phyloP scores from a whole-genome alignment of 2,329 filamentous ascomycete species.

The Venturia oleaginea region DNA sequence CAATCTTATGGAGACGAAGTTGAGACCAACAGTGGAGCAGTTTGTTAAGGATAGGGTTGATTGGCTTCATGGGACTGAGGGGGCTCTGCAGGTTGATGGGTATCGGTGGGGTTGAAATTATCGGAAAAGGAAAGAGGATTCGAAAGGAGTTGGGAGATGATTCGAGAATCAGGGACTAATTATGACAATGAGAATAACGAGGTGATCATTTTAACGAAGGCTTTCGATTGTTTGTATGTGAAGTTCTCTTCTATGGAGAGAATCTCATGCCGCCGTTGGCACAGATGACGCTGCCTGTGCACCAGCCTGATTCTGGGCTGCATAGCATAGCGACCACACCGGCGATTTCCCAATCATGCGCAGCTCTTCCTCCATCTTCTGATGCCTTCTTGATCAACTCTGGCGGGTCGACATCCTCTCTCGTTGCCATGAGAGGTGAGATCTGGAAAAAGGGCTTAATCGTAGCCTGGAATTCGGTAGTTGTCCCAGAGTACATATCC shows the following conservation, averaged over 20 bases:
- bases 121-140: neutral
- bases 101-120: too few species aligned
- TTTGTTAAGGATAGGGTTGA: conserved; percentile 43
- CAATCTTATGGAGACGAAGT: conserved; percentile 44
- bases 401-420: conserved; percentile 52
- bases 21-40: conserved; percentile 46
- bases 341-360: conserved; percentile 61
- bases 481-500: conserved; percentile 52
- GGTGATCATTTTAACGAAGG: neutral
- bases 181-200: neutral
- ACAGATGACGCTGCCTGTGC: conserved; percentile 69
- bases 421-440: conserved; percentile 54
- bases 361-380: conserved; percentile 43
- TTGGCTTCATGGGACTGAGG: conserved; percentile 33
- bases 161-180: neutral
- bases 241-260: neutral
- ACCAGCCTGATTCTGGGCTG: conserved; percentile 62
- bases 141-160: neutral
- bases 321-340: conserved; percentile 71
- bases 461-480: conserved; percentile 48
- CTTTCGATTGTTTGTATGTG: neutral
- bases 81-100: neutral
- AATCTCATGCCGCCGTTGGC: conserved; percentile 64
- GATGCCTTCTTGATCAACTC: conserved; percentile 39
- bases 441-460: conserved; percentile 53